These are phyloP conservation scores for Tetragonia tetragonoides DNA, from an alignment of 148 eudicot species.

Conservation along the genomic window DNA sequence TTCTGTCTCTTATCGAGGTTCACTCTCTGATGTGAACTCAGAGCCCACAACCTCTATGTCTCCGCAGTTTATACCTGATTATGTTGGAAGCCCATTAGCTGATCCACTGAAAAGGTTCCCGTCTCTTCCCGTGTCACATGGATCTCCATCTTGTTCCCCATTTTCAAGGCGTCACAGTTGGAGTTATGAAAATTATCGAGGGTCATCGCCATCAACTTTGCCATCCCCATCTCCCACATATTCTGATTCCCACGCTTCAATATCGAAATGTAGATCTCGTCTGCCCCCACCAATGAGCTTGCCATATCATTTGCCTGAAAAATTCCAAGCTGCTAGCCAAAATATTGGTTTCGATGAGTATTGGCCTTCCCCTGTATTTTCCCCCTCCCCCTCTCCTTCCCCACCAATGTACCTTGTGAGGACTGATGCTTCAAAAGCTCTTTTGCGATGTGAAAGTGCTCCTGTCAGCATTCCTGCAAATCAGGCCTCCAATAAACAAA, in stretches of 20 bases:
- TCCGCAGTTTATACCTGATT: slow-evolving; percentile 78
- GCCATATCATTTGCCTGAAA: slow-evolving; percentile 49
- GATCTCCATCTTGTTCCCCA: slow-evolving; percentile 57
- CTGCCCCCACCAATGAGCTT: slow-evolving; percentile 61
- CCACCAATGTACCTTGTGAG: slow-evolving; percentile 52
- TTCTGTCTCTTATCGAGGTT: slow-evolving; percentile 57
- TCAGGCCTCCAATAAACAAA: slow-evolving; percentile 45
- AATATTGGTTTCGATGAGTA: slow-evolving; percentile 59
- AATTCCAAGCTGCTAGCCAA: slow-evolving; percentile 38
- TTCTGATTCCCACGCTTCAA: slow-evolving; percentile 60
- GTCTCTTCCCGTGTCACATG: slow-evolving; percentile 45
- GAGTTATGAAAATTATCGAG: slow-evolving; percentile 60
- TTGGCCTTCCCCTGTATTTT: slow-evolving; percentile 62
- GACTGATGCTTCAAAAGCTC: slow-evolving; percentile 39
- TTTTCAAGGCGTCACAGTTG: slow-evolving; percentile 84
- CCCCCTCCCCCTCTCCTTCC: slow-evolving; percentile 72
- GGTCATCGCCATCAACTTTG: slow-evolving; percentile 48
- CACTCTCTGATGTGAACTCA: slow-evolving; percentile 46
- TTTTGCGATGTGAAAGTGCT: slow-evolving; percentile 76
- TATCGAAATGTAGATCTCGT: slow-evolving; percentile 37
- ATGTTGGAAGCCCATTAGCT: slow-evolving; percentile 89
- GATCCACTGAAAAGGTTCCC: slow-evolving; percentile 75
- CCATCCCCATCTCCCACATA: slow-evolving; percentile 80
- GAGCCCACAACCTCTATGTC: slow-evolving; percentile 74
- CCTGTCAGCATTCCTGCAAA: slow-evolving; percentile 65